phyloP scores from a whole-genome alignment of 2,329 filamentous ascomycete species.

The Stachybotrys elegans region DNA sequence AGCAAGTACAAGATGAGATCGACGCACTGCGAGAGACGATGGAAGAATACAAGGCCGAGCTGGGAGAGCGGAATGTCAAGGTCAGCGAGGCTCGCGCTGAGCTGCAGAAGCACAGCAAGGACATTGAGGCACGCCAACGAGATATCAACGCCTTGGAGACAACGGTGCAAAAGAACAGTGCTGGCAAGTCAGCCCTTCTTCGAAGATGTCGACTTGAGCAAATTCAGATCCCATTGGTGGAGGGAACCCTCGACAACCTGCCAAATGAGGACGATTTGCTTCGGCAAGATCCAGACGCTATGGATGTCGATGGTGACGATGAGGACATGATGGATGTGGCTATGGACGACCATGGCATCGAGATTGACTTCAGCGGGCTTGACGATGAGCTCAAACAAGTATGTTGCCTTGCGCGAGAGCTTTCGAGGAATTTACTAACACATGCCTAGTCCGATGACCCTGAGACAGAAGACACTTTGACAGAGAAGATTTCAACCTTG shows the following conservation, averaged over 20 bases:
- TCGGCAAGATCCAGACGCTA: constrained; percentile 75
- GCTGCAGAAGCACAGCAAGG: constrained; percentile 77
- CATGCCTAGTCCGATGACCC: constrained; percentile 57
- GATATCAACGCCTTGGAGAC: constrained; percentile 76
- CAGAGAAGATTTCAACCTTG: constrained; percentile 71
- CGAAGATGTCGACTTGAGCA: constrained; percentile 91
- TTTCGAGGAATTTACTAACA: constrained; percentile 20
- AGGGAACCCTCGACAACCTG: constrained; percentile 75
- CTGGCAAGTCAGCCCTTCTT: constrained; percentile 77
- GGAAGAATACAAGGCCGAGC: constrained; percentile 61
- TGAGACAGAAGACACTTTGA: constrained; percentile 67
- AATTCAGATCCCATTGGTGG: constrained; percentile 73
- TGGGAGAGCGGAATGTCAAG: constrained; percentile 65
- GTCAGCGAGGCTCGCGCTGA: constrained; percentile 75
- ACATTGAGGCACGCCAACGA: constrained; percentile 69
- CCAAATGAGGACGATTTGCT: constrained; percentile 81
- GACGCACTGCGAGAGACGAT: constrained; percentile 70
- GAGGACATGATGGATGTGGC: constrained; percentile 56
- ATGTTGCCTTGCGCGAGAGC: constrained; percentile 24
- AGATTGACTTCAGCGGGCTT: constrained; percentile 77
- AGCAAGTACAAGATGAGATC: constrained; percentile 69
- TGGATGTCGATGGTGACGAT: constrained; percentile 79
- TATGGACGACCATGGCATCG: constrained; percentile 86
- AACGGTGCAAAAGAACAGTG: constrained; percentile 78
- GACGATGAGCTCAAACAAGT: constrained; percentile 79